Percentiles rank a stretch among this genome's conserved stretches.
Conservation (phyloP, 371 early-diverging fungal species). For the Mortierella sp. region DNA sequence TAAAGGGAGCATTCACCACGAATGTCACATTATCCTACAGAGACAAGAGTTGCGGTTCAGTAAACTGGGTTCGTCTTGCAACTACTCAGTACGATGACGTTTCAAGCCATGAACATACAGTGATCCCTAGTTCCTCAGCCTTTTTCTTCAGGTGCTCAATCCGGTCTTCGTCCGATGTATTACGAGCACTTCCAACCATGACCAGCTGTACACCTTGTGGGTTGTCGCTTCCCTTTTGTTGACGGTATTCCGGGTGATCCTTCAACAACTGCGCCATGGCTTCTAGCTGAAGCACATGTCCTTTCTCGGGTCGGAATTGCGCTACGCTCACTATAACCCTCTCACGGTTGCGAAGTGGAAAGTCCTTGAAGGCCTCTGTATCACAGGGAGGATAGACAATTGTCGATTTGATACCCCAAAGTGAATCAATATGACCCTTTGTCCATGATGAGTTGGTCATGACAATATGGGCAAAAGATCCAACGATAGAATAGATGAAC, state of each 20-base stretch:
- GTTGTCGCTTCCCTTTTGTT: conserved; percentile 18
- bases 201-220: conserved; percentile 58
- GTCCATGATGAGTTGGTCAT: conserved; percentile 98
- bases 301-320: conserved; percentile 97
- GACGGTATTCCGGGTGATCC: conserved; percentile 61
- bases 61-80: no score
- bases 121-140: conserved; percentile 61
- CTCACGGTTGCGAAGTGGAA: conserved; percentile 62
- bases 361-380: conserved; percentile 68
- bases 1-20: conserved; percentile 85
- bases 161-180: conserved; percentile 79
- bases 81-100: no score
- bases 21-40: conserved; percentile 81
- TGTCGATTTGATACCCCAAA: conserved; percentile 74
- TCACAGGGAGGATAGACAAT: conserved; percentile 96
- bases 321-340: conserved; percentile 85
- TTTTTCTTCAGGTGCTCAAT: conserved; percentile 70
- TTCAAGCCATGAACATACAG: conserved; percentile 48
- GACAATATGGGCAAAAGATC: conserved; percentile 80
- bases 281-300: conserved; percentile 84
- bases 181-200: conserved; percentile 84
- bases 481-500: conserved; percentile 77
- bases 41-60: conserved; percentile 4
- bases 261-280: conserved; percentile 70
- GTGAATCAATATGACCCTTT: conserved; percentile 79